Base-by-base conservation (phyloP, 129 eudicot genomes). In the carrot (Daucus carota) region DNA sequence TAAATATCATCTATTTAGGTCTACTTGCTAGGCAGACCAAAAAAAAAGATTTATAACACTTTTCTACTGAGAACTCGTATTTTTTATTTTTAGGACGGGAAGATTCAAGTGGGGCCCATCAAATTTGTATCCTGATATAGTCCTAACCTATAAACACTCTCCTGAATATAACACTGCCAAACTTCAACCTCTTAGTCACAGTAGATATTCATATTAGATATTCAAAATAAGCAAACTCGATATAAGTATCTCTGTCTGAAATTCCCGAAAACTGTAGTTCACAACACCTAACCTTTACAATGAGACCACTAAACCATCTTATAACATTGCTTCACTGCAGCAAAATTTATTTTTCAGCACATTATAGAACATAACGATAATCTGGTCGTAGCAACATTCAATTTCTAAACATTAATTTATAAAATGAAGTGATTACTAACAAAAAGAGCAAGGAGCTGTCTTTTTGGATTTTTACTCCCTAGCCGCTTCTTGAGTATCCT, bases 401-500 rank as follows among this genome's bases (percentile, higher is more conserved):
- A 24, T 26, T 34, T 50, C 14, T 59, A 11, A 43, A 63, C 33
- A 54, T 32, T 17, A 46, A 15, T 32, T 36, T 14, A 71, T 5
- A 33, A 18, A 43, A 59, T 31, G 50, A 36, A 20, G 34, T 3
- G 34, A 69, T 79, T 63, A 87, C 97, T 77, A 34, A 93, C 98
- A 50, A 88, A 88, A 71, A 93, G 91, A 48, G 96, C 78, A 71
- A 93, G 96, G 70, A 93, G 90, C 78, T 93, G 98, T 81, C 89
- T 89, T 89, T 93, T 87, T 22, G 96, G 91, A 77, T 82, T 93
- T 89, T 90, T 93, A 74, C 75, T 83, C 66, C 85, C 98, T 4
- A 93, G 84, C 26, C 85, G 88, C 83, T 93, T 93, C 85, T 93
- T 93, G 44, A 93, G 86, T 82, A 86, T 76, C 90, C 89, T 93